phyloP scores from a whole-genome alignment of 2,329 filamentous ascomycete genomes.

The Colletotrichum shisoi region DNA sequence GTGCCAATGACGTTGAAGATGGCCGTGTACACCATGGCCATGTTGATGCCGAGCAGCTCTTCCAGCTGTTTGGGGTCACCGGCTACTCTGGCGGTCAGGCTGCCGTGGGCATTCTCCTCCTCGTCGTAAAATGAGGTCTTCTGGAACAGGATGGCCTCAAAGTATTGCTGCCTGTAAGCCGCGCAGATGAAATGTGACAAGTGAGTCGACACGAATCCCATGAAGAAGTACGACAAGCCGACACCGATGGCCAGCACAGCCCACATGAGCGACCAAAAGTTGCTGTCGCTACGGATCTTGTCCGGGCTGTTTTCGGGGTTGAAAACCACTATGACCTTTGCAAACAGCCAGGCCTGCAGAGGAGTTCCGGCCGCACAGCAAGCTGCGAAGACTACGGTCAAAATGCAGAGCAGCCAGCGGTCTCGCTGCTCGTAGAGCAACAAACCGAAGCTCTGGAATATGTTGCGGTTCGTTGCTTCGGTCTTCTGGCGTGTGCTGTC shows the following conservation, averaged over 20 bases:
- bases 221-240: slow-evolving; percentile 62
- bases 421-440: slow-evolving; percentile 65
- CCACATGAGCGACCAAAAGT: slow-evolving; percentile 74
- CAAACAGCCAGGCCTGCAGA: slow-evolving; percentile 64
- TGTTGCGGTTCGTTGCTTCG: slow-evolving; percentile 52
- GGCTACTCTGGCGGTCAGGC: slow-evolving; percentile 64
- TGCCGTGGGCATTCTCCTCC: slow-evolving; percentile 66
- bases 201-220: slow-evolving; percentile 55
- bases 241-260: slow-evolving; percentile 63
- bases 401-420: slow-evolving; percentile 59
- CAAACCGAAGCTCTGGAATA: slow-evolving; percentile 63
- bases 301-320: slow-evolving; percentile 45
- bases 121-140: slow-evolving; percentile 68
- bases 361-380: slow-evolving; percentile 56
- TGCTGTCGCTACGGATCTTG: slow-evolving; percentile 53
- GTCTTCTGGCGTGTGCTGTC: slow-evolving; percentile 44
- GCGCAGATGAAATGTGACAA: slow-evolving; percentile 60
- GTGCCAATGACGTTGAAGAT: slow-evolving; percentile 72
- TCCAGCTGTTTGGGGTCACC: slow-evolving; percentile 67
- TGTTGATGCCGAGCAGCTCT: slow-evolving; percentile 69
- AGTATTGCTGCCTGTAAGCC: slow-evolving; percentile 67
- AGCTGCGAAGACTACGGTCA: slow-evolving; percentile 59
- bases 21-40: slow-evolving; percentile 69
- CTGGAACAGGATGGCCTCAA: slow-evolving; percentile 66
- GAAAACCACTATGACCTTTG: slow-evolving; percentile 62